Percentiles rank a stretch among this genome's conserved stretches.
phyloP scores from a whole-genome alignment of 106 monocot species.

The Gastrodia elata region DNA sequence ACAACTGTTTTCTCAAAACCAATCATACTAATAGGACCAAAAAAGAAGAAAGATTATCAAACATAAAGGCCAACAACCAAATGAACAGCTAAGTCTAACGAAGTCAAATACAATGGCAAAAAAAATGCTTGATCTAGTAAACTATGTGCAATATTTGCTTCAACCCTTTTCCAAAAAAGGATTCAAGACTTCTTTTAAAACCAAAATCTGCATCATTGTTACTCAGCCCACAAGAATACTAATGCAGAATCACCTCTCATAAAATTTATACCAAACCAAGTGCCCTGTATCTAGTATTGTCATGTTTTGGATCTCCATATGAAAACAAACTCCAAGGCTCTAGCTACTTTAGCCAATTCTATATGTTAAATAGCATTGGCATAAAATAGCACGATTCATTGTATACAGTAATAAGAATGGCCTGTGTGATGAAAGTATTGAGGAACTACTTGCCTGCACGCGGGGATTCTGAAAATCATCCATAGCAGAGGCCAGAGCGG shows the following conservation, averaged over 20 bases:
- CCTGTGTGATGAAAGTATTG: not conserved
- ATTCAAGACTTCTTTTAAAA: no score
- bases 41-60: not conserved
- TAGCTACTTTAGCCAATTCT: no score
- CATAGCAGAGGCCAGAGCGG: slow-evolving; percentile 87
- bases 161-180: no score
- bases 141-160: no score
- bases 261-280: not conserved
- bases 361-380: not conserved
- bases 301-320: not conserved
- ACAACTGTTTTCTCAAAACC: not conserved
- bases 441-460: slow-evolving; percentile 56
- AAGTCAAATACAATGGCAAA: no score
- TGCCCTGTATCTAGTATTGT: not conserved
- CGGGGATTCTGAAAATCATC: slow-evolving; percentile 98
- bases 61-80: not conserved
- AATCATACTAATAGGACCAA: not conserved
- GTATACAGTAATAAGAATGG: not conserved
- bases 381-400: not conserved
- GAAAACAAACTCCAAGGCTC: no score
- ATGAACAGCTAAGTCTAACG: not conserved
- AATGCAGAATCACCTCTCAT: no score
- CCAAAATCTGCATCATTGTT: no score
- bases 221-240: no score
- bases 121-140: no score